Base-by-base conservation (phyloP, 805 yeast genomes). In the Metschnikowia amazonensis region DNA sequence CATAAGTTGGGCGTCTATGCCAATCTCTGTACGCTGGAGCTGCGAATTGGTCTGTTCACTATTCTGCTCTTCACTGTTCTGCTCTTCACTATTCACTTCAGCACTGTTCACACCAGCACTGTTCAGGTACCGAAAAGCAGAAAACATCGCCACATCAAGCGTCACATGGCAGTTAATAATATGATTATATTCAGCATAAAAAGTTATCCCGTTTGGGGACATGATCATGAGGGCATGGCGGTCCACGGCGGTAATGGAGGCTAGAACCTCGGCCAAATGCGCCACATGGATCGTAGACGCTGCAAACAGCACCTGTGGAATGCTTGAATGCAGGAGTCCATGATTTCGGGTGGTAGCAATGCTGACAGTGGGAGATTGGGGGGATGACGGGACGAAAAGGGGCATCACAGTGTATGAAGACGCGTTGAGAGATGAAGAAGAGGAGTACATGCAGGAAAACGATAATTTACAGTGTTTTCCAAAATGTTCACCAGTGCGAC, bases 111-210 rank as follows among this genome's bases (percentile, higher is more conserved):
- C 29, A 9, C 32, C 11, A n/a, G n/a, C n/a, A n/a, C 24, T 21
- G 10, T 13, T 21, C n/a, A 31, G 27, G 35, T 63, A 60, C 44
- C 57, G 62, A 49, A 52, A 71, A 20, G 54, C 56, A 5, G 58
- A 50, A 44, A 72, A 72, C 24, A 72, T 51, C 3, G 75, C 54
- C 14, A 70, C 60, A 48, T 71, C 76, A 1, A 72, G 59, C 14
- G 60, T 56, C 18, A 64, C 56, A 45, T 61, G 70, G 24, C 63
- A 67, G 44, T 68, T 69, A 18, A 60, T 35, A 11, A 69, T 60
- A 46, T 69, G 74, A 51, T 71, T 68, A 45, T 59, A 59, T 43
- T 68, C 73, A 4, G 69, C 42, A 44, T 63, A 68, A 18, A 72
- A 43, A 14, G 60, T 52, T 42, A 72, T 53, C 3, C 75, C 74